Evolutionary conservation across 2,329 filamentous ascomycete species (phyloP).

Genomic region (Annulohypoxylon truncatum): DNA sequence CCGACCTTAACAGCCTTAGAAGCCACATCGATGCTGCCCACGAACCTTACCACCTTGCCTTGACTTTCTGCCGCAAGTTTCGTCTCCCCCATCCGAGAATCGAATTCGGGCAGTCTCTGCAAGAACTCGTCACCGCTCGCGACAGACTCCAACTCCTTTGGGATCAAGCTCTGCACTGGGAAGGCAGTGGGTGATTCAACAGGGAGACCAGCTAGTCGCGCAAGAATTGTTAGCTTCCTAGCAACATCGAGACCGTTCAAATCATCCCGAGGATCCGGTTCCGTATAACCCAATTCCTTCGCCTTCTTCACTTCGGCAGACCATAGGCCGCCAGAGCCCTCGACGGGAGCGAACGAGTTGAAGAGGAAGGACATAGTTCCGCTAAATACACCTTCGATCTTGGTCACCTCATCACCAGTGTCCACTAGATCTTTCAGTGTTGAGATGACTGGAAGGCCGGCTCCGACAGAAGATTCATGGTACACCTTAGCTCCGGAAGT

Average conservation of each 20-base stretch:
- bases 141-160: slow-evolving; percentile 82
- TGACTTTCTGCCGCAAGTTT: slow-evolving; percentile 87
- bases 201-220: slow-evolving; percentile 82
- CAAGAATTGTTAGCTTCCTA: slow-evolving; percentile 95
- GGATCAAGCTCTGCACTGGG: slow-evolving; percentile 93
- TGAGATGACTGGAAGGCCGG: slow-evolving; percentile 91
- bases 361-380: slow-evolving; percentile 98
- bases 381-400: slow-evolving; percentile 96
- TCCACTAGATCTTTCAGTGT: slow-evolving; percentile 94
- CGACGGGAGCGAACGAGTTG: slow-evolving; percentile 92
- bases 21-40: slow-evolving; percentile 91
- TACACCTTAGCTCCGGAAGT: slow-evolving; percentile 83
- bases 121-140: slow-evolving; percentile 88
- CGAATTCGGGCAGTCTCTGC: slow-evolving; percentile 80
- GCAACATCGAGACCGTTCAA: slow-evolving; percentile 91
- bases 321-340: slow-evolving; percentile 82
- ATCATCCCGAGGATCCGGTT: slow-evolving; percentile 88
- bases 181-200: slow-evolving; percentile 88
- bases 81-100: slow-evolving; percentile 87
- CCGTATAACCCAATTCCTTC: slow-evolving; percentile 91
- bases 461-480: slow-evolving; percentile 95
- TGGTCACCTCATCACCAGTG: slow-evolving; percentile 90
- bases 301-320: slow-evolving; percentile 92
- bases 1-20: slow-evolving; percentile 89
- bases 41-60: slow-evolving; percentile 93